Percentiles rank a stretch among this genome's conserved stretches.
phyloP scores from a whole-genome alignment of 2,329 filamentous ascomycete genomes.

The Elsinoe fawcettii region DNA sequence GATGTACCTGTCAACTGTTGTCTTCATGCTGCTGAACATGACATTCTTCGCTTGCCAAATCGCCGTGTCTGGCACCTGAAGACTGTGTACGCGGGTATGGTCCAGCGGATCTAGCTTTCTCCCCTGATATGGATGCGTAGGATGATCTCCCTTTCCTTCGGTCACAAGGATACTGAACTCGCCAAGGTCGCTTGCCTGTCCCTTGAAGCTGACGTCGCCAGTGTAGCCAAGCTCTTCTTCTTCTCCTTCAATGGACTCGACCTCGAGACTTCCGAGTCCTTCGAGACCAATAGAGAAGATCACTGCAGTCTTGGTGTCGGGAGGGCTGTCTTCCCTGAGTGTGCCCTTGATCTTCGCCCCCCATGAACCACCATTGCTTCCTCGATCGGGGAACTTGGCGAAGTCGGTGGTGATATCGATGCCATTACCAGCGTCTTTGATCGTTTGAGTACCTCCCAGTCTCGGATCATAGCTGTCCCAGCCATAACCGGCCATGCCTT shows the following conservation, averaged over 20 bases:
- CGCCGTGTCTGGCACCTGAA: slow-evolving; percentile 56
- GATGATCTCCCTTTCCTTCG: slow-evolving; percentile 53
- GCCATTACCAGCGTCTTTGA: slow-evolving; percentile 80
- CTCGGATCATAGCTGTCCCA: slow-evolving; percentile 96
- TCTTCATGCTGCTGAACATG: slow-evolving; percentile 56
- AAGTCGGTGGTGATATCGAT: slow-evolving; percentile 91
- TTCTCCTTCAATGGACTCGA: slow-evolving; percentile 44
- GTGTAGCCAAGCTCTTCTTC: slow-evolving; percentile 50
- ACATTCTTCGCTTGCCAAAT: slow-evolving; percentile 77
- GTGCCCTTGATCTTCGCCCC: slow-evolving; percentile 78
- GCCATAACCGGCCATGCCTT: slow-evolving; percentile 89
- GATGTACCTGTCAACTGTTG: slow-evolving; percentile 53
- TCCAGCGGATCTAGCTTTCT: slow-evolving; percentile 64
- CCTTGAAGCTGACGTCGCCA: slow-evolving; percentile 60
- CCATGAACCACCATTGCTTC: slow-evolving; percentile 82
- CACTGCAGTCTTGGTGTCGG: slow-evolving; percentile 64
- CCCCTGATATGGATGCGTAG: slow-evolving; percentile 52
- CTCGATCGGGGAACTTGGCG: slow-evolving; percentile 75
- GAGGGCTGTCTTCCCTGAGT: slow-evolving; percentile 59
- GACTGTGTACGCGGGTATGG: slow-evolving; percentile 65
- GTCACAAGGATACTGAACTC: slow-evolving; percentile 74
- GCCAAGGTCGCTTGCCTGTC: slow-evolving; percentile 64
- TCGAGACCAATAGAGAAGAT: slow-evolving; percentile 80
- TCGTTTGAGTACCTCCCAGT: slow-evolving; percentile 77
- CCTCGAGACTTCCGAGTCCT: slow-evolving; percentile 59